Percentiles rank a stretch among this genome's conserved stretches.
These are phyloP conservation scores for Rhizophora apiculata DNA, from an alignment of 345 rosid genomes.

Conservation along the genomic window DNA sequence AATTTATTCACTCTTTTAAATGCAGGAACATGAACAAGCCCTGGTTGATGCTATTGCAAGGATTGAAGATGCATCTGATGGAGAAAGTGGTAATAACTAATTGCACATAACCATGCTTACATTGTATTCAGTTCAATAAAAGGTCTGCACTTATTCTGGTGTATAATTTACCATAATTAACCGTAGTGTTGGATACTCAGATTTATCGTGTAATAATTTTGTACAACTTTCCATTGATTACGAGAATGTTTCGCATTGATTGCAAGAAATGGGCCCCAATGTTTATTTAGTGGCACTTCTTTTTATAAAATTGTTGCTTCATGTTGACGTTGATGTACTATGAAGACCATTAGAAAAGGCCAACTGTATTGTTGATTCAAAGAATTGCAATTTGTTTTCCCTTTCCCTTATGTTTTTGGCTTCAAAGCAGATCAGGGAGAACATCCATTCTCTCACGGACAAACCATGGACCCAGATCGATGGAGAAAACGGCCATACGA, in stretches of 20 bases:
- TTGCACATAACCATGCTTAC: slow-evolving; percentile 41
- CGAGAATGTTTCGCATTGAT: slow-evolving; percentile 4
- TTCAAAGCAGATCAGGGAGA: slow-evolving; percentile 43
- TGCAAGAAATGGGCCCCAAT: slow-evolving; percentile 8
- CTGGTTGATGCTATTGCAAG: slow-evolving; percentile 85
- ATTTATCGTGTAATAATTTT: slow-evolving; percentile 24
- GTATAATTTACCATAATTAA: slow-evolving; percentile 27
- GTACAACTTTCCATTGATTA: slow-evolving; percentile 18
- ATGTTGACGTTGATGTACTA: no score
- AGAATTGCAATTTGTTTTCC: slow-evolving; percentile 13
- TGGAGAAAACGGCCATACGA: slow-evolving; percentile 38
- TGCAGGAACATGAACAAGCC: slow-evolving; percentile 90
- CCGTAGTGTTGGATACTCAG: slow-evolving; percentile 29
- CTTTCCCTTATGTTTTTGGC: slow-evolving; percentile 18
- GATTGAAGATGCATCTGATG: slow-evolving; percentile 94
- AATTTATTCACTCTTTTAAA: slow-evolving; percentile 11
- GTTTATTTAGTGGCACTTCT: not conserved
- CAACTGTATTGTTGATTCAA: slow-evolving; percentile 14
- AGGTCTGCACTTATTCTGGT: slow-evolving; percentile 25
- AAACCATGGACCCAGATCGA: slow-evolving; percentile 32
- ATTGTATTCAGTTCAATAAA: slow-evolving; percentile 19
- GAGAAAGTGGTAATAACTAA: slow-evolving; percentile 95
- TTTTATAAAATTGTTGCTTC: not conserved
- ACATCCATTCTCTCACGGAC: slow-evolving; percentile 30
- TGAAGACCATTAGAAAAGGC: not conserved